Base-by-base conservation (phyloP, 495 filamentous ascomycete genomes). In the Penicillium daleae region DNA sequence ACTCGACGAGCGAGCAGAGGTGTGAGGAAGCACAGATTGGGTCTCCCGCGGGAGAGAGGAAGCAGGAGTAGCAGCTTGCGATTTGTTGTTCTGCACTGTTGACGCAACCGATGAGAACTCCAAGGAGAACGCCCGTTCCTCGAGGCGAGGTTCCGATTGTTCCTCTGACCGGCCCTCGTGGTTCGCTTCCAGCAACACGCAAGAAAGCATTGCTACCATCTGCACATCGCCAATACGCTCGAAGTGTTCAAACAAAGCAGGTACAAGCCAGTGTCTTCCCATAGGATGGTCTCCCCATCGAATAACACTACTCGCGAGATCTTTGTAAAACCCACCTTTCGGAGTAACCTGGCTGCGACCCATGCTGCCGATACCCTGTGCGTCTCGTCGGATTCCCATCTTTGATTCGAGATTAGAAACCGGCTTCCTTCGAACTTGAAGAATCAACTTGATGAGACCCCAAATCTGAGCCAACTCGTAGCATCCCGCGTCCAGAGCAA, bases 151-250 rank as follows among this genome's bases (percentile, higher is more conserved):
- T 7, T 66, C 64, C 69, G 39, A 68, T 51, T 42, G 56, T 32
- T 55, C 62, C 52, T 66, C 66, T 63, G 66, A 58, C 8, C 46
- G 55, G 12, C 57, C 65, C 39, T 74, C 75, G 7, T 63, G 60
- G 56, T 73, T 76, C 13, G 86, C 82, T 60, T 96, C 91, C 53
- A 86, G 86, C 58, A 97, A 89, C 48, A 97, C 87, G 70, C 93
- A 96, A 1, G 93, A 89, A 13, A 97, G 83, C 93, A 97, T 96
- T 35, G 92, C 94, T 19, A 97, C 80, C 93, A 97, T 97, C 72
- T 97, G 93, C 3, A 94, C 78, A 70, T 97, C 92, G 2, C 87
- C 92, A 31, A 88, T 79, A 39, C 78, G 83, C 70, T 96, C 92
- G 63, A 90, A 97, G 71, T 96, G 85, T 15, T 85, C 82, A 67